Base-by-base conservation (phyloP, 1,139 yeast genomes). In the Yamadazyma aaseri region DNA sequence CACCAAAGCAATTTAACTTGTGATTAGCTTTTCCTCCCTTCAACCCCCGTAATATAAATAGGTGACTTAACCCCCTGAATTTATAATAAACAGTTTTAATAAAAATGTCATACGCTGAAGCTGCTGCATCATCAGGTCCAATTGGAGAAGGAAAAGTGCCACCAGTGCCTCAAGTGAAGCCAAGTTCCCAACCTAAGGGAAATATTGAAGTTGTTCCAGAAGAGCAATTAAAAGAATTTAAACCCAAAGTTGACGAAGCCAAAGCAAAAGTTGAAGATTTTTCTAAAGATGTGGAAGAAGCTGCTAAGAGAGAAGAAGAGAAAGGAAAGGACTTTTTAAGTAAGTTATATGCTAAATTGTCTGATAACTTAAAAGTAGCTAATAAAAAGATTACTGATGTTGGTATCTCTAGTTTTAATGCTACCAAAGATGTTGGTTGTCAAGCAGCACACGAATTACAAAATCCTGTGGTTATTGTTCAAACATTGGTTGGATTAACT, bases 391-490 rank as follows among this genome's bases (percentile, higher is more conserved):
- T 43, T 18, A 33, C 36, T 21, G 42, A 41, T 17, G 29, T 46
- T 17, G 50, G 50, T 7, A 26, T 46, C 20, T 27, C 17, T n/a
- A 34, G 37, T 10, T 29, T 22, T 13, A 28, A 32, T 13, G 18
- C 37, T 18, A 23, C 36, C 5, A 24, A 34, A 8, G 25, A 29
- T 18, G 27, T 28, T 21, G 35, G 38, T n/a, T 13, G 20, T 9
- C n/a, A 17, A 8, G 28, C 42, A 6, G 31, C 27, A 13, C 29
- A 28, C 6, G 50, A 46, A 34, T 62, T 79, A 44, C 69, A 77
- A 51, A 79, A 80, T 60, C 86, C 86, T 1, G 83, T 75, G 11
- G 82, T 80, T 33, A 59, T 75, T 15, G 57, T 74, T 24, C 84
- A 79, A 56, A 56, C 71, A 2, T 60, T 76, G 27, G 68, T 77